Evolutionary conservation across 768 basidiomycete genomes (phyloP), one percentile per base, ranked within the genome.

Genomic region (Boletus huronensis): DNA sequence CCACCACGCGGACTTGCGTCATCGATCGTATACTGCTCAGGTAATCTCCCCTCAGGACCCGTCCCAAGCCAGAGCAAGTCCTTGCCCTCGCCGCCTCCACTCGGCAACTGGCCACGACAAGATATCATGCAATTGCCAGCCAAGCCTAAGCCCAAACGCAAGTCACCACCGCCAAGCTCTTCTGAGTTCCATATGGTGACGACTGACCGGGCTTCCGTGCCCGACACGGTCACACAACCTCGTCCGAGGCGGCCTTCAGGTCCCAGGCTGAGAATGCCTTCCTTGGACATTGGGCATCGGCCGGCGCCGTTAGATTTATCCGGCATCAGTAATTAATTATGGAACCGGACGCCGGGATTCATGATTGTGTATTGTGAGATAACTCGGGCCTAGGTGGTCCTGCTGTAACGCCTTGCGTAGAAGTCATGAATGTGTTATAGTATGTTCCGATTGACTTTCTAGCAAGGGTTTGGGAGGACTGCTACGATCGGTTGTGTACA

Each of bases 41-140:
- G 16, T 11, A 8, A 69, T 49, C 66, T 63, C 50, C 52, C 63
- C 6, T 52, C 65, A n/a, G 52, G 54, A 44, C 51, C 54, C 0
- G 25, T 42, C 21, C 36, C 50, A 52, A 52, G 38, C 45, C 51
- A 58, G 44, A 55, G 56, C 53, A 32, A 5, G 40, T 54, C 59
- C 48, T 21, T 51, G 50, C 66, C 73, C 14, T 71, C 73, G 14
- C 76, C 80, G 29, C 71, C 77, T 26, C 79, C 78, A 3, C 66
- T 84, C 1, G 79, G 81, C 17, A 68, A 79, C 32, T 84, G 84
- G 83, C 84, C 82, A 35, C 77, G 78, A 21, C 60, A 64, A 11
- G 75, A 83, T 58, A 40, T 64, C 38, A 63, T 70, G 67, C 58
- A 64, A 42, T 56, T 55, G 25, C 65, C 73, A 46, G 52, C 55